Evolutionary conservation across 805 yeast genomes (phyloP).

Genomic region (Yamadazyma philogaea): DNA sequence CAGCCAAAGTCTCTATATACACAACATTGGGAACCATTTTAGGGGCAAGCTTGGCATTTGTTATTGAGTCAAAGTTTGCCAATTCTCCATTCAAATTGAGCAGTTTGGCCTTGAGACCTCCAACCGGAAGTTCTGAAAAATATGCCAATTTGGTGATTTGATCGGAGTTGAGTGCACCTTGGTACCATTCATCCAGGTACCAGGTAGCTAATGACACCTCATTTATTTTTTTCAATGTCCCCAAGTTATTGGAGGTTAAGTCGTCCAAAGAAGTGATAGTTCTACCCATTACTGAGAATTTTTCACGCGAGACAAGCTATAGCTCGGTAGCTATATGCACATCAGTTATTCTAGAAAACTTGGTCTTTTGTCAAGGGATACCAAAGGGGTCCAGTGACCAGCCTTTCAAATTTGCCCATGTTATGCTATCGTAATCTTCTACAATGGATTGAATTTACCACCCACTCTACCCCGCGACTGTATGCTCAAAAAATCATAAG

Average conservation of each 20-base stretch:
- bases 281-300: conserved; percentile 25
- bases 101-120: conserved; percentile 60
- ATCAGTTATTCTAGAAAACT: too few species aligned
- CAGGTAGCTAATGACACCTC: conserved; percentile 47
- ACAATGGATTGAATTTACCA: not conserved
- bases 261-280: conserved; percentile 52
- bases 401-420: not conserved
- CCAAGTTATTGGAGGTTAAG: conserved; percentile 58
- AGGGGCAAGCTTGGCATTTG: conserved; percentile 23
- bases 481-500: conserved; percentile 7
- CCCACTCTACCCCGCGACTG: conserved; percentile 3
- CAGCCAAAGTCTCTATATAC: conserved; percentile 66
- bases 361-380: too few species aligned
- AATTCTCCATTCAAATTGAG: conserved; percentile 37
- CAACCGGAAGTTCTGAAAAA: conserved; percentile 78
- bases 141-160: conserved; percentile 59
- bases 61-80: conserved; percentile 23
- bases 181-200: conserved; percentile 53
- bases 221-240: conserved; percentile 56
- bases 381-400: not conserved
- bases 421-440: not conserved
- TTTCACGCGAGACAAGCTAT: conserved; percentile 1
- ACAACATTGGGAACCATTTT: conserved; percentile 47
- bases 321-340: not conserved
- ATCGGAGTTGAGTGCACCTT: conserved; percentile 42